Conservation (phyloP, 352 stramenopile species). For the Pythium rhizo-oryzae region DNA sequence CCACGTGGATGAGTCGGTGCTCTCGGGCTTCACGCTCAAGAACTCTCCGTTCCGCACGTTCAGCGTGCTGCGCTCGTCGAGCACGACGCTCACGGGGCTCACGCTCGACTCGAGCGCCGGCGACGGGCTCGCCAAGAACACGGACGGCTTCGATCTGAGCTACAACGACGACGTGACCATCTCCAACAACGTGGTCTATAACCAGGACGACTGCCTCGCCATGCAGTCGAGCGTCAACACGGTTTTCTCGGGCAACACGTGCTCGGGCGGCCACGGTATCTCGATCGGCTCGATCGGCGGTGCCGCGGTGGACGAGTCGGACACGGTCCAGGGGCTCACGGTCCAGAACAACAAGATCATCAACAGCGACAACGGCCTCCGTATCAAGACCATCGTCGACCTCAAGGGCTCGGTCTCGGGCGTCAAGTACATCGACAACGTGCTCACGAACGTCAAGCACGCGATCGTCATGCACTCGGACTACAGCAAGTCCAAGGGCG, state of each 20-base stretch:
- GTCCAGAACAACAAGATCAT: slow-evolving; percentile 38
- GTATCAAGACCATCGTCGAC: slow-evolving; percentile 40
- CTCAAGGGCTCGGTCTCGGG: slow-evolving; percentile 26
- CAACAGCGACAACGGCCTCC: slow-evolving; percentile 38
- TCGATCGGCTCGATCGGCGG: slow-evolving; percentile 42
- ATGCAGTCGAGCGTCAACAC: slow-evolving; percentile 24
- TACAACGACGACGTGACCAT: slow-evolving; percentile 32
- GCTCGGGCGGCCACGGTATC: slow-evolving; percentile 28
- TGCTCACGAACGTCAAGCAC: slow-evolving; percentile 32
- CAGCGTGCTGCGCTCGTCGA: slow-evolving; percentile 28
- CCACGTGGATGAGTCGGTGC: slow-evolving; percentile 26
- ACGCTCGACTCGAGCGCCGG: slow-evolving; percentile 39
- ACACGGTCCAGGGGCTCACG: slow-evolving; percentile 27
- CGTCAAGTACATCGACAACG: slow-evolving; percentile 35
- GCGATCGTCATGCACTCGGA: slow-evolving; percentile 43
- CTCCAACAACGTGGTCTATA: slow-evolving; percentile 25
- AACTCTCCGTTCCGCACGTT: slow-evolving; percentile 45
- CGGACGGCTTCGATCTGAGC: slow-evolving; percentile 38
- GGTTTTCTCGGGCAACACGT: slow-evolving; percentile 13
- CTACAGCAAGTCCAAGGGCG: slow-evolving; percentile 41
- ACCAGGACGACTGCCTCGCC: slow-evolving; percentile 41
- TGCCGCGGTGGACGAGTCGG: slow-evolving; percentile 13
- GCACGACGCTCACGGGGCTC: slow-evolving; percentile 32
- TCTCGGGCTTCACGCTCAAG: slow-evolving; percentile 42
- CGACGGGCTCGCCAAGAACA: slow-evolving; percentile 36